Evolutionary conservation across 2,329 filamentous ascomycete genomes (phyloP), one percentile per base, ranked within the genome.

Genomic region (Fusarium phyllophilum): DNA sequence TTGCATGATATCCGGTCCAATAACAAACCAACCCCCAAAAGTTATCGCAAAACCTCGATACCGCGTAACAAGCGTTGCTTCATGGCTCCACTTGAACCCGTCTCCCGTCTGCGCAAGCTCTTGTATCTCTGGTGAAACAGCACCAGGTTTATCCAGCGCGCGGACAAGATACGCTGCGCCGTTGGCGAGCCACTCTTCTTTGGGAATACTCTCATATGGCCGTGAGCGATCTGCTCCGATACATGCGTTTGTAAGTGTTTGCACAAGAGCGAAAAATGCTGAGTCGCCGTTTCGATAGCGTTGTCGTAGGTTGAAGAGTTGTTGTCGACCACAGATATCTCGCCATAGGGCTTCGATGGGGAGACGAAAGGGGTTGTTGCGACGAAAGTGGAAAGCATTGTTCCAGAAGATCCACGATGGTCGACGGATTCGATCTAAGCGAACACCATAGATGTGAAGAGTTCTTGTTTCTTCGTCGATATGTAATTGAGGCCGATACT

Each of bases 181-280:
- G 57, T 78, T 70, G 58, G 79, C 77, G 15, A 82, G 70, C 76
- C 79, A 81, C 62, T 80, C 78, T 10, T 65, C 55, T 11, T 74
- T 48, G 0, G 78, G 61, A 18, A 82, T 65, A 29, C 62, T 71
- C 15, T 69, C 67, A 52, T 82, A 79, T 5, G 70, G 63, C 6
- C 78, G 71, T 31, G 75, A 67, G 24, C 79, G 78, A 49, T 80
- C 79, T 33, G 73, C 74, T 44, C 79, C 77, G 24, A 79, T 68
- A 57, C 78, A 80, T 5, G 70, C 81, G 51, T 83, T 83, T 26
- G 80, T 79, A 10, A 83, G 78, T 6, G 80, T 82, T 33, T 83
- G 81, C 9, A 79, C 73, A 17, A 82, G 71, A 4, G 81, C 82
- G 33, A 79, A 79, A 57, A 83, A 80, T 15, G 79, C 78, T 12